Percentiles rank a stretch among this genome's conserved stretches.
Evolutionary conservation across 2,329 filamentous ascomycete genomes (phyloP).

Genomic region (Fusarium scirpi): DNA sequence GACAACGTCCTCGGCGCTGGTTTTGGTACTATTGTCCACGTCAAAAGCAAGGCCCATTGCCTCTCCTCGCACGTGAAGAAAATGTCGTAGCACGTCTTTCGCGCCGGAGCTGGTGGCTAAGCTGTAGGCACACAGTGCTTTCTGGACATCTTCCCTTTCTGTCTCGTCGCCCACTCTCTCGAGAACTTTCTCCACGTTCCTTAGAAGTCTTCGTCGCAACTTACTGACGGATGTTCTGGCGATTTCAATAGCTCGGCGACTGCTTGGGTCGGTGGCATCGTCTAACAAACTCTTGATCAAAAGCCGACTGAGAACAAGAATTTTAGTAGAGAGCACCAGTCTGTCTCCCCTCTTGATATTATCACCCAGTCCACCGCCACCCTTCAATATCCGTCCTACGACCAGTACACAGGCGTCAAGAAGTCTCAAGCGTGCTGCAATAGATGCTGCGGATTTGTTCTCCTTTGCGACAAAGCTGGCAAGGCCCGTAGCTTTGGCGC

Average conservation of each 20-base stretch:
- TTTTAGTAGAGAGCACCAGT: constrained; percentile 72
- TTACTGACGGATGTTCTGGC: constrained; percentile 72
- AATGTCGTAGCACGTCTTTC: constrained; percentile 81
- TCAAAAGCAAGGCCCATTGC: constrained; percentile 75
- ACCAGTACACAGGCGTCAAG: constrained; percentile 65
- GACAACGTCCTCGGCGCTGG: constrained; percentile 64
- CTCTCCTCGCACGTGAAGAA: constrained; percentile 78
- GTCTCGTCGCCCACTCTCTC: constrained; percentile 68
- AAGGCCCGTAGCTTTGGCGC: constrained; percentile 72
- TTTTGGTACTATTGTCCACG: constrained; percentile 56
- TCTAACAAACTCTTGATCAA: constrained; percentile 79
- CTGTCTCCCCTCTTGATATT: constrained; percentile 59
- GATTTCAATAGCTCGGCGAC: constrained; percentile 63
- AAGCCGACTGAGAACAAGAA: constrained; percentile 80
- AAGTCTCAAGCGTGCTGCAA: constrained; percentile 61
- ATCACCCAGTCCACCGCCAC: constrained; percentile 49
- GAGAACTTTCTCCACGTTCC: constrained; percentile 76
- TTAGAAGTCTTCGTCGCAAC: constrained; percentile 72
- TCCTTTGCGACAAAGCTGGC: constrained; percentile 56
- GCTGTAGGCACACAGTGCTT: constrained; percentile 84
- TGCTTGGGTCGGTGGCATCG: constrained; percentile 49
- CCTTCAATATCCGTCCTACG: constrained; percentile 62
- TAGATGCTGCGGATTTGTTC: constrained; percentile 45
- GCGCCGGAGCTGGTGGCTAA: constrained; percentile 83
- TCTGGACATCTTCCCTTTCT: constrained; percentile 69